Conservation (phyloP, 805 yeast genomes). For the Torulaspora gathmanii region DNA sequence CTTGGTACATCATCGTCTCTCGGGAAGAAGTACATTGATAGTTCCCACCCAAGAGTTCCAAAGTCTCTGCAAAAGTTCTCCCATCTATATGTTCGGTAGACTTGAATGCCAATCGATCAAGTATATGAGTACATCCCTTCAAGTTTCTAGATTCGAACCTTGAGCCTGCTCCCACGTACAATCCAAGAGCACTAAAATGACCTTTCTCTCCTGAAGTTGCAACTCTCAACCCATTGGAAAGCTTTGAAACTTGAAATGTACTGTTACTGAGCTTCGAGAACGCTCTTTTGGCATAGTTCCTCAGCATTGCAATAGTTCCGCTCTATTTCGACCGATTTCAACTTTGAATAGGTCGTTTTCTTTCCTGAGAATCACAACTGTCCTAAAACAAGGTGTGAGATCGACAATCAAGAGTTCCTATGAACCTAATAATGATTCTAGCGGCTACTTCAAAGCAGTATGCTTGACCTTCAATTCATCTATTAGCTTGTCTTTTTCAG, state of each 20-base stretch:
- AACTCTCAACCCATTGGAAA: slow-evolving; percentile 73
- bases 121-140: slow-evolving; percentile 75
- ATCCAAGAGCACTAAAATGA: slow-evolving; percentile 85
- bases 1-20: slow-evolving; percentile 89
- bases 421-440: neutral
- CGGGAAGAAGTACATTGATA: slow-evolving; percentile 90
- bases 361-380: neutral
- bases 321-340: neutral
- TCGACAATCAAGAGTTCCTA: neutral
- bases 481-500: neutral
- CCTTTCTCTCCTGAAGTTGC: slow-evolving; percentile 85
- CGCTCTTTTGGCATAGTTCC: slow-evolving; percentile 12
- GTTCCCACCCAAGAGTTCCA: slow-evolving; percentile 86
- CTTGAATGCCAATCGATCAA: slow-evolving; percentile 82
- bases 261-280: slow-evolving; percentile 25
- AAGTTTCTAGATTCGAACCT: slow-evolving; percentile 61
- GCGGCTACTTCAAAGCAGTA: neutral
- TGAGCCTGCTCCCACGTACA: slow-evolving; percentile 87
- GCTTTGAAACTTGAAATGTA: slow-evolving; percentile 37
- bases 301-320: slow-evolving; percentile 10
- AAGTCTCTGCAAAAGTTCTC: slow-evolving; percentile 63
- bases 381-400: neutral
- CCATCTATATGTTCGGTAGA: slow-evolving; percentile 58
- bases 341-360: neutral
- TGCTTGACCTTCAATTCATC: neutral